Percentiles rank a stretch among this genome's conserved stretches.
Conservation (phyloP, 352 stramenopile species). For the Pythium plurisporium region DNA sequence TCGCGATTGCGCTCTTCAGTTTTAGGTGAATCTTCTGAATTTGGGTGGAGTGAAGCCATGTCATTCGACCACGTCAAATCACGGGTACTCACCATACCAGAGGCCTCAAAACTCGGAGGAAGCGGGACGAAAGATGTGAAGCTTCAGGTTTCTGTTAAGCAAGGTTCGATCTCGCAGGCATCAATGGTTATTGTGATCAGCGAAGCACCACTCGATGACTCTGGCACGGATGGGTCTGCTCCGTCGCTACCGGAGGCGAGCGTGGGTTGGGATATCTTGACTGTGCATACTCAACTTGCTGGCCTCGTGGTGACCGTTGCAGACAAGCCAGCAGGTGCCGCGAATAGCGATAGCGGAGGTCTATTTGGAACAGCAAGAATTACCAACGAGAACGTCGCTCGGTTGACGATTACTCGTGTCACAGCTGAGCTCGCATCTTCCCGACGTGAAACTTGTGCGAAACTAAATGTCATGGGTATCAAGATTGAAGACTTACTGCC, state of each 20-base stretch:
- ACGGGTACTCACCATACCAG: conserved; percentile 47
- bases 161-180: conserved; percentile 66
- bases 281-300: conserved; percentile 62
- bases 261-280: conserved; percentile 53
- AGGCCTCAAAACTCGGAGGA: conserved; percentile 26
- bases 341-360: conserved; percentile 4
- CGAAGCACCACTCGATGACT: conserved; percentile 23
- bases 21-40: conserved; percentile 37
- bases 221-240: conserved; percentile 17
- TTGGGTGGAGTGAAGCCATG: conserved; percentile 62
- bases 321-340: conserved; percentile 38
- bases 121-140: conserved; percentile 15
- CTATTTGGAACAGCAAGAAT: conserved; percentile 26
- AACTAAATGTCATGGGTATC: conserved; percentile 71
- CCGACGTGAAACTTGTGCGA: conserved; percentile 37
- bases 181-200: conserved; percentile 68
- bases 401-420: conserved; percentile 65
- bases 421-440: conserved; percentile 46
- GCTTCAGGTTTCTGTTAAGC: conserved; percentile 64
- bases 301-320: conserved; percentile 65
- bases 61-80: conserved; percentile 44
- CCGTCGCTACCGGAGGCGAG: conserved; percentile 17
- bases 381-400: conserved; percentile 45
- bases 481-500: conserved; percentile 67
- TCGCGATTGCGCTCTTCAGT: conserved; percentile 53